Evolutionary conservation across 805 yeast genomes (phyloP).

Genomic region (Wilhelminamyces savonicus): DNA sequence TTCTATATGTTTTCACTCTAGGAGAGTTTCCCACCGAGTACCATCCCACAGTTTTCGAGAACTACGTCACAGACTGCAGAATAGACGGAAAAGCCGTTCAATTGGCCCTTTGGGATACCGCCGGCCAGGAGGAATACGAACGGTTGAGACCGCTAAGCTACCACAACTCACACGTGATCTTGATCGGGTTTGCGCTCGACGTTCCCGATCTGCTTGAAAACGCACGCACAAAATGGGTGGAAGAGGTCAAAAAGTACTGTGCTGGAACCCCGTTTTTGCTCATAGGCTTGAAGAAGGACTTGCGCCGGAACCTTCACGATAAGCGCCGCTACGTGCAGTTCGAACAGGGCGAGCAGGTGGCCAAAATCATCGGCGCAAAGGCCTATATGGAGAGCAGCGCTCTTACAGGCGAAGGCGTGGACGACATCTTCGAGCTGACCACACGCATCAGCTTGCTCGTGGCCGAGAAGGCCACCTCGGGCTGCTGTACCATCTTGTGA

Average conservation of each 20-base stretch:
- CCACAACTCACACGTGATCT: constrained; percentile 77
- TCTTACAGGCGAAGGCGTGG: constrained; percentile 90
- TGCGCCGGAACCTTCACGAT: constrained; percentile 40
- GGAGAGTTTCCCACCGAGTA: constrained; percentile 92
- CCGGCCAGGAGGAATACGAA: constrained; percentile 95
- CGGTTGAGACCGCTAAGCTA: constrained; percentile 83
- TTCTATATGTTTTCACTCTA: constrained; percentile 83
- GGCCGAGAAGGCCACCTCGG: constrained; percentile 17
- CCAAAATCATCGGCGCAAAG: constrained; percentile 76
- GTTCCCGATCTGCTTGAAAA: constrained; percentile 79
- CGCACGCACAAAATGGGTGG: constrained; percentile 82
- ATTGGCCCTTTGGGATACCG: constrained; percentile 90
- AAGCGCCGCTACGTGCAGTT: constrained; percentile 44
- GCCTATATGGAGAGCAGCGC: constrained; percentile 85
- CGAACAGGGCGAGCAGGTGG: constrained; percentile 62
- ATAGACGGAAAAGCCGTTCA: constrained; percentile 92
- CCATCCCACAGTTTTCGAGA: constrained; percentile 92
- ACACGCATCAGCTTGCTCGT: constrained; percentile 70
- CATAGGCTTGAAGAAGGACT: constrained; percentile 81
- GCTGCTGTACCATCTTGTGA: constrained; percentile 26
- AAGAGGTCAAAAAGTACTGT: constrained; percentile 74
- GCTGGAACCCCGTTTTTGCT: constrained; percentile 72
- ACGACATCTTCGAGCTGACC: constrained; percentile 87
- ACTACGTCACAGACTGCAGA: constrained; percentile 88
- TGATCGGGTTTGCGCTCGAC: constrained; percentile 82